phyloP scores from a whole-genome alignment of 1,284 basidiomycete species.

The Chalciporus piperatoides region DNA sequence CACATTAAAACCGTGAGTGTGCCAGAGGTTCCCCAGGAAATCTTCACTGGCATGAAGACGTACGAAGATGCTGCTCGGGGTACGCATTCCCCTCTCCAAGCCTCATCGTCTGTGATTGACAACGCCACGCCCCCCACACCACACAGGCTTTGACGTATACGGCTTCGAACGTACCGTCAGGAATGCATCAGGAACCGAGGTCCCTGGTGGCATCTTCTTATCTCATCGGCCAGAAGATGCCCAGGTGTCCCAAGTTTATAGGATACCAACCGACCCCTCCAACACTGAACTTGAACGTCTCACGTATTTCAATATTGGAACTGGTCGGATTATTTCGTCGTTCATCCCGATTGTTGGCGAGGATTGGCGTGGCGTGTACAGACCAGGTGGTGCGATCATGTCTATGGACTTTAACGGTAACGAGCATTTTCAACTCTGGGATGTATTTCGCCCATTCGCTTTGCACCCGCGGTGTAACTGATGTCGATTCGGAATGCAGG shows the following conservation, averaged over 20 bases:
- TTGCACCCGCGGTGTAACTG: background rate
- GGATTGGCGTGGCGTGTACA: slow-evolving; percentile 36
- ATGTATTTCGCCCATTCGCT: slow-evolving; percentile 1
- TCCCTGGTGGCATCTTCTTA: slow-evolving; percentile 29
- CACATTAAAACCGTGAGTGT: slow-evolving; percentile 36
- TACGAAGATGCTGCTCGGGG: slow-evolving; percentile 39
- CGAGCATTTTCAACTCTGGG: slow-evolving; percentile 40
- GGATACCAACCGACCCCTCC: slow-evolving; percentile 27
- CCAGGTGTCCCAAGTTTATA: slow-evolving; percentile 37
- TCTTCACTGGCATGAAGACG: slow-evolving; percentile 32
- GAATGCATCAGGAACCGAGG: slow-evolving; percentile 7
- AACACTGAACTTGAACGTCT: slow-evolving; percentile 31
- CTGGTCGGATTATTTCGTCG: slow-evolving; percentile 32
- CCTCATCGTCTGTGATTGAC: background rate
- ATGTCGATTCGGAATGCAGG: slow-evolving; percentile 21
- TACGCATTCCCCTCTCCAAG: background rate
- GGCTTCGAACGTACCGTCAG: slow-evolving; percentile 24
- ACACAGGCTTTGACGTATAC: slow-evolving; percentile 22
- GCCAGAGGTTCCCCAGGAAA: slow-evolving; percentile 27
- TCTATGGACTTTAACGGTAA: slow-evolving; percentile 39
- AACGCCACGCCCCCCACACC: background rate
- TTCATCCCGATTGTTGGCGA: slow-evolving; percentile 33
- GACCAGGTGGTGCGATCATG: slow-evolving; percentile 37
- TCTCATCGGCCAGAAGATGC: slow-evolving; percentile 34
- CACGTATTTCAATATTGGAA: slow-evolving; percentile 36